phyloP scores from a whole-genome alignment of 208 protist species.

The Herpetomonas muscarum region DNA sequence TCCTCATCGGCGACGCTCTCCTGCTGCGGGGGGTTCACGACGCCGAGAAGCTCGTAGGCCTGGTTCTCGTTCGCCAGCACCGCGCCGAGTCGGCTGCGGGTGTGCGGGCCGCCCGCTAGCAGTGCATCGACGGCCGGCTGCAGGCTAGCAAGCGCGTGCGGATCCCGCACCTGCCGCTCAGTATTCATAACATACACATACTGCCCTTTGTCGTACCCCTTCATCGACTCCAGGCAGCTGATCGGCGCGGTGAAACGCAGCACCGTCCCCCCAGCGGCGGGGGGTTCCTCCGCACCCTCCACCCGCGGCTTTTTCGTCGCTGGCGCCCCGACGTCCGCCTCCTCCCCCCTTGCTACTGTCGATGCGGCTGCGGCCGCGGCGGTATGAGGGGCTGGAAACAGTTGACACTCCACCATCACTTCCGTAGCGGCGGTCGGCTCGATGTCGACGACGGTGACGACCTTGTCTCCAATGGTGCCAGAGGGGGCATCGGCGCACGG shows the following conservation, averaged over 20 bases:
- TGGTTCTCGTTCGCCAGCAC: constrained; percentile 47
- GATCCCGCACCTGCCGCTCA: constrained; percentile 53
- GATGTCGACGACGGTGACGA: constrained; percentile 51
- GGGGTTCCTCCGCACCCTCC: constrained; percentile 9
- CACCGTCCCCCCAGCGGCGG: constrained; percentile 3
- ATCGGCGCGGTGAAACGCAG: constrained; percentile 42
- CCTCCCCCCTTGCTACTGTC: not conserved
- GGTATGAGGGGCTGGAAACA: not conserved
- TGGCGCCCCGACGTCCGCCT: not conserved
- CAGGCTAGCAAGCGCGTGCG: constrained; percentile 49
- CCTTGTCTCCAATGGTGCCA: constrained; percentile 48
- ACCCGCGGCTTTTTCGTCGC: constrained; percentile 10
- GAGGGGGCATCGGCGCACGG: constrained; percentile 29
- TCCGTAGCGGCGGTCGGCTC: constrained; percentile 44
- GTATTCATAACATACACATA: constrained; percentile 61
- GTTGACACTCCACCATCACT: constrained; percentile 53
- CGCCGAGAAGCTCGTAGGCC: constrained; percentile 52
- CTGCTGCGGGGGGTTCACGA: constrained; percentile 68
- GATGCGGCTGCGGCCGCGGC: not conserved
- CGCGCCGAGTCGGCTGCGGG: constrained; percentile 24
- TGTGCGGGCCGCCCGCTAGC: constrained; percentile 4
- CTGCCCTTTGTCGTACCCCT: constrained; percentile 40
- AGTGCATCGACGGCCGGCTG: constrained; percentile 22
- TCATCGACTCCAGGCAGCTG: constrained; percentile 54
- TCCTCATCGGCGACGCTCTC: constrained; percentile 3